Evolutionary conservation across 2,329 filamentous ascomycete genomes (phyloP).

Genomic region (Xylaria sp.): DNA sequence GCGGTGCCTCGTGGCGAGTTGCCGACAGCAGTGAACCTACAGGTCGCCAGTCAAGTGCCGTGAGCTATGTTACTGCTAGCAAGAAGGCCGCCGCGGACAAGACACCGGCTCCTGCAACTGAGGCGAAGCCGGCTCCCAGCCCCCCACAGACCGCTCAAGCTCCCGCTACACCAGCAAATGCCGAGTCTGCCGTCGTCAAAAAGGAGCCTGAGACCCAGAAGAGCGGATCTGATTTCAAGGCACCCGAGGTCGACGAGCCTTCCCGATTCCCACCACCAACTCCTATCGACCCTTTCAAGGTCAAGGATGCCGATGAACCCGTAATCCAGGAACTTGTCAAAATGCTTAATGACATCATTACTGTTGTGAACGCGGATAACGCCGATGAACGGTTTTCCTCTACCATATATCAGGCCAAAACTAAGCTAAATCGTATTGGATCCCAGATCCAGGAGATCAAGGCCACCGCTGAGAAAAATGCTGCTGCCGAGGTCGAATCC

Average conservation of each 20-base stretch:
- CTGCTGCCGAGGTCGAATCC: slow-evolving; percentile 79
- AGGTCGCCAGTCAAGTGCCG: slow-evolving; percentile 48
- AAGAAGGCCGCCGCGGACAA: slow-evolving; percentile 47
- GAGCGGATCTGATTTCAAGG: slow-evolving; percentile 56
- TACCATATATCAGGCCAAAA: slow-evolving; percentile 86
- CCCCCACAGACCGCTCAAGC: slow-evolving; percentile 47
- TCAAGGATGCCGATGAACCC: slow-evolving; percentile 82
- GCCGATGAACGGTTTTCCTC: slow-evolving; percentile 80
- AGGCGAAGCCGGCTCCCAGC: slow-evolving; percentile 36
- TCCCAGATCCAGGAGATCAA: slow-evolving; percentile 81
- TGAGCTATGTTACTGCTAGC: slow-evolving; percentile 39
- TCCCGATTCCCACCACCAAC: slow-evolving; percentile 71
- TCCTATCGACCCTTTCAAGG: slow-evolving; percentile 80
- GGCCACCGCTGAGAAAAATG: slow-evolving; percentile 73
- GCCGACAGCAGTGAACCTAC: slow-evolving; percentile 48
- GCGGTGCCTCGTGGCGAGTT: slow-evolving; percentile 77
- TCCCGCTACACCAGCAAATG: slow-evolving; percentile 50
- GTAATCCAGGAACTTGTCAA: slow-evolving; percentile 93
- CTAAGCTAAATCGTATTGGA: slow-evolving; percentile 81
- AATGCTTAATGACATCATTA: slow-evolving; percentile 95
- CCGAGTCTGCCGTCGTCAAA: slow-evolving; percentile 36
- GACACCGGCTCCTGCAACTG: slow-evolving; percentile 33
- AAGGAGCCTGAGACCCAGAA: slow-evolving; percentile 39
- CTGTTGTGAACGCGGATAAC: slow-evolving; percentile 88
- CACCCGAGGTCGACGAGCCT: slow-evolving; percentile 73